A percentile compares a stretch with the other conserved stretches of the same genome.
phyloP scores from a whole-genome alignment of 768 basidiomycete genomes.

The Hygrophorus russula region DNA sequence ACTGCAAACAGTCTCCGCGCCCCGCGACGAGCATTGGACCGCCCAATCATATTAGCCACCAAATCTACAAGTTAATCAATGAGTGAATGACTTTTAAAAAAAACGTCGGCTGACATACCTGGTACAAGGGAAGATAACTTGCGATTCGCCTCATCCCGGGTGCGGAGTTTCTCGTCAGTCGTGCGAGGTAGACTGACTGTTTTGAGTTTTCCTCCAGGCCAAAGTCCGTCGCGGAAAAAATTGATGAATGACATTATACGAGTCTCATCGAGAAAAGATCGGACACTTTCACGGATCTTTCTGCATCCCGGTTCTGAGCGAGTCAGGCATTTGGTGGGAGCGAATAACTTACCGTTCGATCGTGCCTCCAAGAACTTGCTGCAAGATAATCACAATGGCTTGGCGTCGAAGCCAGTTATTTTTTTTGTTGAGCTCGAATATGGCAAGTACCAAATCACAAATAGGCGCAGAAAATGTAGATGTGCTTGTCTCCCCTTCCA shows the following conservation, averaged over 20 bases:
- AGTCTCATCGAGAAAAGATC: conserved; percentile 52
- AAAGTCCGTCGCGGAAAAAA: conserved; percentile 63
- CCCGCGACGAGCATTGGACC: conserved; percentile 87
- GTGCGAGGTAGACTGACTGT: conserved; percentile 55
- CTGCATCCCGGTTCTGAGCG: conserved; percentile 25
- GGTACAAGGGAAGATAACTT: conserved; percentile 89
- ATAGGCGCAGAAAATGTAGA: conserved; percentile 90
- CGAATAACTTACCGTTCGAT: conserved; percentile 69
- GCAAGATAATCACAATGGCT: conserved; percentile 91
- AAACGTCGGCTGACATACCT: conserved; percentile 33
- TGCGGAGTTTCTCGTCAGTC: conserved; percentile 66
- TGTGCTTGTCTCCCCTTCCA: conserved; percentile 82
- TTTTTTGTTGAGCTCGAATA: conserved; percentile 92
- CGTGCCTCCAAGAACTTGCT: conserved; percentile 91
- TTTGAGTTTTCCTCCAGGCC: conserved; percentile 77
- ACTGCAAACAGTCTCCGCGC: conserved; percentile 90
- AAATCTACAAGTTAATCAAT: conserved; percentile 43
- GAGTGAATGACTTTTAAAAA: background rate
- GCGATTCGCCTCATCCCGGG: conserved; percentile 78
- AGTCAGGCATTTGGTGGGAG: background rate
- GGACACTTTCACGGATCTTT: conserved; percentile 77
- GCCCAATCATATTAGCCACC: conserved; percentile 97
- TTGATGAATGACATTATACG: conserved; percentile 57
- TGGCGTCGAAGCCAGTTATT: conserved; percentile 95
- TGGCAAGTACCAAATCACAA: conserved; percentile 83